These are phyloP conservation scores for Daldinia loculata DNA, from an alignment of 495 filamentous ascomycete species.

Conservation along the genomic window DNA sequence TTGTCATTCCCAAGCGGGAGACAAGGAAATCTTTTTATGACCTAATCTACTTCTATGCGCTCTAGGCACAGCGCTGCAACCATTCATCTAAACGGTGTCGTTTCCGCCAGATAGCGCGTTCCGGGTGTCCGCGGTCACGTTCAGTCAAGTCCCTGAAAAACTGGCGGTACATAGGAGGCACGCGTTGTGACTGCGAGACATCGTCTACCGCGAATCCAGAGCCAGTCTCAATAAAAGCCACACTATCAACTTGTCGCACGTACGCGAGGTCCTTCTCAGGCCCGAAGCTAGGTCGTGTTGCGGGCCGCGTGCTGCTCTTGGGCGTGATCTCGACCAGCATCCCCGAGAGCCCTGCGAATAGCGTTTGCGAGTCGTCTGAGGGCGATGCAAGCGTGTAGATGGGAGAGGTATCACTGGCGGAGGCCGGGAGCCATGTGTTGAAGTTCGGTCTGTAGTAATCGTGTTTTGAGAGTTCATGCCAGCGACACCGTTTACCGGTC, in stretches of 20 bases:
- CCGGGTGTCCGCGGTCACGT: neutral
- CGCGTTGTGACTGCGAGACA: constrained; percentile 11
- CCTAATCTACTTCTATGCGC: neutral
- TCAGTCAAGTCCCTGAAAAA: neutral
- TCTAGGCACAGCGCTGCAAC: neutral
- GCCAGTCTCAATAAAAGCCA: constrained; percentile 31
- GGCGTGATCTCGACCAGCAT: constrained; percentile 49
- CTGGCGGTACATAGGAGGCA: constrained; percentile 25
- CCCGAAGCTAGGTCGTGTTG: neutral
- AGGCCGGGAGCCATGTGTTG: constrained; percentile 49
- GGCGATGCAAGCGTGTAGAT: constrained; percentile 55
- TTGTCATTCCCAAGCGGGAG: neutral
- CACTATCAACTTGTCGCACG: neutral
- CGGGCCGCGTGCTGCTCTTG: constrained; percentile 23
- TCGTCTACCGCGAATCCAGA: constrained; percentile 11
- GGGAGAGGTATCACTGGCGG: constrained; percentile 29
- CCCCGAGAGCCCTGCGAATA: constrained; percentile 54
- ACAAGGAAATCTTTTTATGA: neutral
- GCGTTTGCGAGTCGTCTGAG: constrained; percentile 51
- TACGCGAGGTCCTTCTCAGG: constrained; percentile 1
- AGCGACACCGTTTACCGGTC: constrained; percentile 45
- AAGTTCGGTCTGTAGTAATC: constrained; percentile 56
- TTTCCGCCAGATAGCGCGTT: neutral
- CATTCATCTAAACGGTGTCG: constrained; percentile 29
- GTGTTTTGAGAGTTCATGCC: constrained; percentile 52